Conservation (phyloP, 2,329 filamentous ascomycete species). For the Ascochyta fabae region DNA sequence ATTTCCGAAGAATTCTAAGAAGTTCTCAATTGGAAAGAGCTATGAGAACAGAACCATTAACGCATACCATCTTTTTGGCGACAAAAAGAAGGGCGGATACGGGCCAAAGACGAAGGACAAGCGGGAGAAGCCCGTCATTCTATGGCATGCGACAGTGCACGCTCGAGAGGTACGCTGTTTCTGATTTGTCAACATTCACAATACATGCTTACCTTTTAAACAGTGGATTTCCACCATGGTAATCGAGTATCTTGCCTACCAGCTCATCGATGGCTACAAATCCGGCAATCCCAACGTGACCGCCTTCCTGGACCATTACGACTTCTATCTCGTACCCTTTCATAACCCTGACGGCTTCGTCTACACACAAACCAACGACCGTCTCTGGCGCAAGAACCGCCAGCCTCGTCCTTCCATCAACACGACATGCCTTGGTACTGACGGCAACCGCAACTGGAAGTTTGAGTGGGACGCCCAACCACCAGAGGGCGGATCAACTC, state of each 20-base stretch:
- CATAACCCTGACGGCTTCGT: slow-evolving; percentile 45
- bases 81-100: slow-evolving; percentile 22
- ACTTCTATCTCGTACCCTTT: slow-evolving; percentile 44
- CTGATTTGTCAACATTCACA: not conserved
- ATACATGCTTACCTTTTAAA: not conserved
- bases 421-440: slow-evolving; percentile 39
- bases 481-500: slow-evolving; percentile 32
- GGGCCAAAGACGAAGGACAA: slow-evolving; percentile 8
- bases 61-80: slow-evolving; percentile 39
- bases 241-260: slow-evolving; percentile 41
- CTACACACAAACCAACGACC: slow-evolving; percentile 43
- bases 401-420: slow-evolving; percentile 38
- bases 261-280: slow-evolving; percentile 40
- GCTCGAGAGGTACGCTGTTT: slow-evolving; percentile 48
- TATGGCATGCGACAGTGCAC: slow-evolving; percentile 45
- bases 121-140: slow-evolving; percentile 38
- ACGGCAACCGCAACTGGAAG: slow-evolving; percentile 48
- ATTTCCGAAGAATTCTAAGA: slow-evolving; percentile 37
- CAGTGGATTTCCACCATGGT: slow-evolving; percentile 26
- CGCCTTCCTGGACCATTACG: slow-evolving; percentile 35
- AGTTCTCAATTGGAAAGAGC: slow-evolving; percentile 36
- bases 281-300: slow-evolving; percentile 37
- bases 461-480: slow-evolving; percentile 40
- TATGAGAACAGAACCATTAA: slow-evolving; percentile 41
- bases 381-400: slow-evolving; percentile 47